These are phyloP conservation scores for Metroxylon sagu DNA, from an alignment of 176 grass and related monocot genomes.

Conservation along the genomic window DNA sequence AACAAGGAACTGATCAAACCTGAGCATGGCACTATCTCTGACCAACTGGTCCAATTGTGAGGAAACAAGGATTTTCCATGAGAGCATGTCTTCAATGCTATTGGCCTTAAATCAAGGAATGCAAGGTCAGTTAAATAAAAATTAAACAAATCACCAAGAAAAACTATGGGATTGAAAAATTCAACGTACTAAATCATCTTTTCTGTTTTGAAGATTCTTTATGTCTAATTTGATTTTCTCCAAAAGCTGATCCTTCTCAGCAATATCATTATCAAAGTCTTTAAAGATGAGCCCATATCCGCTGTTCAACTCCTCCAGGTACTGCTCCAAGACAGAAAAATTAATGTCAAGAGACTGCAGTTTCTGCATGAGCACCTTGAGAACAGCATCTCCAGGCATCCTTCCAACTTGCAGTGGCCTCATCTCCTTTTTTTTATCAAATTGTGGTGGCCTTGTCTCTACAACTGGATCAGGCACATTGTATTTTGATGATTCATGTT, in stretches of 20 bases:
- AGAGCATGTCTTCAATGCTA: conserved; percentile 48
- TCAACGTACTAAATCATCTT: conserved; percentile 36
- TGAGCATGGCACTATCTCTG: conserved; percentile 49
- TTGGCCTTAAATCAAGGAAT: conserved; percentile 44
- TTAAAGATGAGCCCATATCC: conserved; percentile 94
- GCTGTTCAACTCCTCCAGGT: conserved; percentile 85
- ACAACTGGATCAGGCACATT: conserved; percentile 33
- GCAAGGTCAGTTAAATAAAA: conserved; percentile 1
- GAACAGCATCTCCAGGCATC: conserved; percentile 85
- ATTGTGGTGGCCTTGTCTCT: conserved; percentile 41
- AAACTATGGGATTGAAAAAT: conserved; percentile 11
- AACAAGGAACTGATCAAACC: conserved; percentile 24
- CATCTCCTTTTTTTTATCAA: too few species aligned
- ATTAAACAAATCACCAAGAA: not conserved
- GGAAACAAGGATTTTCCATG: conserved; percentile 67
- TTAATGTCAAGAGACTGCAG: conserved; percentile 93
- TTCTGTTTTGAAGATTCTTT: conserved; percentile 54
- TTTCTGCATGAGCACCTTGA: conserved; percentile 93
- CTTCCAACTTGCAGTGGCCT: conserved; percentile 39
- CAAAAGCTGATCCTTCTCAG: conserved; percentile 47
- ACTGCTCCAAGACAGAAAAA: conserved; percentile 86
- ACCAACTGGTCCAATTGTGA: conserved; percentile 60
- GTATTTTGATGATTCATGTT: conserved; percentile 29
- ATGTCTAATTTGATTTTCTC: conserved; percentile 65
- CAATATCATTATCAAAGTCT: conserved; percentile 88